Percentiles rank a stretch among this genome's conserved stretches.
Conservation (phyloP, 805 yeast species). For the Candida anglica region DNA sequence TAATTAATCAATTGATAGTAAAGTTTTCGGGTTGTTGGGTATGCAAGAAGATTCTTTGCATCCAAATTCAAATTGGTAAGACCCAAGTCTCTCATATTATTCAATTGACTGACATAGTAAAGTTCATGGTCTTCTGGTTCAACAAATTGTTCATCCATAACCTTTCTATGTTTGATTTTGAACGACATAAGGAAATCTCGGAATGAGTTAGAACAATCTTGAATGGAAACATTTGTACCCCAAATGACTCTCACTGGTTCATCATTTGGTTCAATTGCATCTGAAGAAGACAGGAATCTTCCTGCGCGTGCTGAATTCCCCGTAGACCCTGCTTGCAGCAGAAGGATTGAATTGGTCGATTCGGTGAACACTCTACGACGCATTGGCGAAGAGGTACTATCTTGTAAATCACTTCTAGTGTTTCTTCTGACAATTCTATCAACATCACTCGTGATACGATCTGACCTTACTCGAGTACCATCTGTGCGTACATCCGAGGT, state of each 20-base stretch:
- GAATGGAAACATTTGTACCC: constrained; percentile 97
- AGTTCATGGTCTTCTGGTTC: constrained; percentile 62
- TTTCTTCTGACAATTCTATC: constrained; percentile 44
- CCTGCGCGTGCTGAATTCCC: constrained; percentile 2
- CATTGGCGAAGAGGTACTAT: constrained; percentile 63
- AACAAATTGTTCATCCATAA: constrained; percentile 35
- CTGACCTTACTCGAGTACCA: constrained; percentile 41
- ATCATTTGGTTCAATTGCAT: constrained; percentile 25
- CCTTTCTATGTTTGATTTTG: constrained; percentile 68
- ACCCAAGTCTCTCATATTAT: constrained; percentile 73
- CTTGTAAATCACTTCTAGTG: constrained; percentile 78
- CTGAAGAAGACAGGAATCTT: constrained; percentile 19
- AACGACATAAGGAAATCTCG: constrained; percentile 81
- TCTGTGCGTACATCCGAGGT: constrained; percentile 28
- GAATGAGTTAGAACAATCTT: constrained; percentile 77
- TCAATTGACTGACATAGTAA: constrained; percentile 69
- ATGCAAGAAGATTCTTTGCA: constrained; percentile 72
- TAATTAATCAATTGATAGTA: constrained; percentile 85
- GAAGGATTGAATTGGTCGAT: too few species aligned
- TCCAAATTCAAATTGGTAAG: constrained; percentile 82
- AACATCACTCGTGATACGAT: constrained; percentile 39
- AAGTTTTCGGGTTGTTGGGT: constrained; percentile 69
- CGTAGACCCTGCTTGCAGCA: constrained; percentile 8
- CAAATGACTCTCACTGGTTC: constrained; percentile 91
- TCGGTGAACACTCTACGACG: constrained; percentile 59